Evolutionary conservation across 495 filamentous ascomycete genomes (phyloP).

Genomic region (Penicillium salamii): DNA sequence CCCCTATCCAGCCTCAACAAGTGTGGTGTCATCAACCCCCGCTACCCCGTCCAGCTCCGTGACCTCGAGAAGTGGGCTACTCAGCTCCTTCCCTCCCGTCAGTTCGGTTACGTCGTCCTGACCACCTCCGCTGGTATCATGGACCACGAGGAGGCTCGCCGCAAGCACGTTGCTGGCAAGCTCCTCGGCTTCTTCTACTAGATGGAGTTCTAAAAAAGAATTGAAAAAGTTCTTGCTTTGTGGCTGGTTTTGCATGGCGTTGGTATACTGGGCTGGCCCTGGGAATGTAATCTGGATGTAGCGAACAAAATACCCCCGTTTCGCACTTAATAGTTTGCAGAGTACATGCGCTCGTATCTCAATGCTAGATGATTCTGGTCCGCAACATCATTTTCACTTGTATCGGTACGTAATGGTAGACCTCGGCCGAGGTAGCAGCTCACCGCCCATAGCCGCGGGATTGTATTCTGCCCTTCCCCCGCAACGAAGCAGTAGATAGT

Average conservation of each 20-base stretch:
- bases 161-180: constrained; percentile 97
- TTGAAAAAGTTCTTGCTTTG: constrained; percentile 32
- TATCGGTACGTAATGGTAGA: constrained; percentile 6
- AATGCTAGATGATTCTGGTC: constrained; percentile 27
- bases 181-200: constrained; percentile 98
- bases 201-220: constrained; percentile 29
- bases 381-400: constrained; percentile 5
- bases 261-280: constrained; percentile 17
- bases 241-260: constrained; percentile 24
- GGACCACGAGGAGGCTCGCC: constrained; percentile 98
- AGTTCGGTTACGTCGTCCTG: constrained; percentile 98
- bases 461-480: constrained; percentile 21
- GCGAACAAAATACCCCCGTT: constrained; percentile 23
- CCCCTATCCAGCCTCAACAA: constrained; percentile 76
- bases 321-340: constrained; percentile 26
- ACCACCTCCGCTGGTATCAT: constrained; percentile 99
- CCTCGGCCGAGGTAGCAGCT: constrained; percentile 13
- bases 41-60: constrained; percentile 96
- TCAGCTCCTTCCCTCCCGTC: constrained; percentile 96
- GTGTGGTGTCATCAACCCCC: constrained; percentile 96
- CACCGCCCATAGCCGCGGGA: constrained; percentile 17
- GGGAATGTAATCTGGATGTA: constrained; percentile 35
- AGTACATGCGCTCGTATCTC: constrained; percentile 24
- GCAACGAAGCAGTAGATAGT: constrained; percentile 2
- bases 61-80: constrained; percentile 99